Percentiles rank a stretch among this genome's conserved stretches.
phyloP scores from a whole-genome alignment of 495 filamentous ascomycete genomes.

The Podospora pseudopauciseta region DNA sequence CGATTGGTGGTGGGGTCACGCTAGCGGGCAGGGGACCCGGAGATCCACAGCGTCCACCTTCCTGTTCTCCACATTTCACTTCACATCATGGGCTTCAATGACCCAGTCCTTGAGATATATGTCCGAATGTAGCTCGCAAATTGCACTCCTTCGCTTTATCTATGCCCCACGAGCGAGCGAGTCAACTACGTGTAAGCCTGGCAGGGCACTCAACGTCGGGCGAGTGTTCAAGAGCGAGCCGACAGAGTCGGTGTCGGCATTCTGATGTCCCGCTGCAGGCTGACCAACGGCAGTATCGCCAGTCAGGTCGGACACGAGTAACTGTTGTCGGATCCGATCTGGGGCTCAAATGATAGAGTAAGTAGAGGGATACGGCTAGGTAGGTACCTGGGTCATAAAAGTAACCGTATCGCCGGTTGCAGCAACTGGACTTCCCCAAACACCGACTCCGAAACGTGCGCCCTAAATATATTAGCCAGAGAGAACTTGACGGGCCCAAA shows the following conservation, averaged over 20 bases:
- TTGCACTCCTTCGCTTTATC: neutral
- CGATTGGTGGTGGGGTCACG: neutral
- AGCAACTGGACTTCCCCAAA: conserved; percentile 34
- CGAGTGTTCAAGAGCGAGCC: neutral
- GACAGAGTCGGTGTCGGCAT: neutral
- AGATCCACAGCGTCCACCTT: neutral
- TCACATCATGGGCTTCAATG: neutral
- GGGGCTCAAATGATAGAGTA: neutral
- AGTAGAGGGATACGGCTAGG: neutral
- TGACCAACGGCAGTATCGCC: neutral
- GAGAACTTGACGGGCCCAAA: neutral
- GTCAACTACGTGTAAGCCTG: neutral
- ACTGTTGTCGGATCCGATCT: neutral
- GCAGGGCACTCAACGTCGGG: neutral
- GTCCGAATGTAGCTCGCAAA: neutral
- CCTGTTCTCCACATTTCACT: neutral
- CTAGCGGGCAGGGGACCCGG: neutral
- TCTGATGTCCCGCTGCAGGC: neutral
- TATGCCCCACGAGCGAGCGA: neutral
- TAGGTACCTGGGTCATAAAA: neutral
- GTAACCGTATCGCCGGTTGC: neutral
- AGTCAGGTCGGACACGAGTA: neutral
- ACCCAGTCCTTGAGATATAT: neutral
- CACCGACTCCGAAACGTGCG: conserved; percentile 22
- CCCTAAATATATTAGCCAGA: conserved; percentile 21